Base-by-base conservation (phyloP, 768 basidiomycete species). In the Lactifluus subvellereus region DNA sequence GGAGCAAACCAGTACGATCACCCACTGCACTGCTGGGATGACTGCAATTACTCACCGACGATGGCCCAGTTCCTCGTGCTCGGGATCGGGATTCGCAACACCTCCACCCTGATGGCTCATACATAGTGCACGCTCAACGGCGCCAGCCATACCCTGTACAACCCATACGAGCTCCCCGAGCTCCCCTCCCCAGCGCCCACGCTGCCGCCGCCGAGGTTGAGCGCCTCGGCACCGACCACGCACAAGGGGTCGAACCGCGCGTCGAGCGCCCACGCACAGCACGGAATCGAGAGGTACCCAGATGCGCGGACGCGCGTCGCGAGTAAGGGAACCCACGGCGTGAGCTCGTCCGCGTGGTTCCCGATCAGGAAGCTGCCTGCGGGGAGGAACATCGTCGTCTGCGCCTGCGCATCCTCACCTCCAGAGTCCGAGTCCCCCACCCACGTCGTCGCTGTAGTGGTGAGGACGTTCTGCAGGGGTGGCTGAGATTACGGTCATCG, bases 311-410 rank as follows among this genome's bases (percentile, higher is more conserved):
- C 75, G 14, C 87, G 66, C 0, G 87, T 85, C 0, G 93, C 82
- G 6, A 97, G 76, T 1, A 97, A 80, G 0, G 96, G 92, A 0
- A 94, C 73, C 95, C 95, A 98, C 0, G 96, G 96, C 27, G 95
- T 95, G 18, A 98, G 78, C 69, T 98, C 96, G 75, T 98, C 96
- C 0, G 95, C 89, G 73, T 98, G 96, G 75, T 98, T 98, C 9
- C 91, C 94, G 54, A 98, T 89, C 61, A 98, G 74, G 75, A 97
- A 98, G 3, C 78, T 74, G 1, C 79, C 84, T 0, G 77, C 75
- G 7, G 69, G 70, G 55, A 84, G 71, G 54, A 72, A 71, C 32
- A 76, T 70, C 45, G 32, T 33, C 7, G 42, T 18, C 7, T 5
- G 16, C 42, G 42, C 6, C 6, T 32, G 32, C 9, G 60, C 35